phyloP scores from a whole-genome alignment of 257 asterid genomes.

The Ilex aquifolium region DNA sequence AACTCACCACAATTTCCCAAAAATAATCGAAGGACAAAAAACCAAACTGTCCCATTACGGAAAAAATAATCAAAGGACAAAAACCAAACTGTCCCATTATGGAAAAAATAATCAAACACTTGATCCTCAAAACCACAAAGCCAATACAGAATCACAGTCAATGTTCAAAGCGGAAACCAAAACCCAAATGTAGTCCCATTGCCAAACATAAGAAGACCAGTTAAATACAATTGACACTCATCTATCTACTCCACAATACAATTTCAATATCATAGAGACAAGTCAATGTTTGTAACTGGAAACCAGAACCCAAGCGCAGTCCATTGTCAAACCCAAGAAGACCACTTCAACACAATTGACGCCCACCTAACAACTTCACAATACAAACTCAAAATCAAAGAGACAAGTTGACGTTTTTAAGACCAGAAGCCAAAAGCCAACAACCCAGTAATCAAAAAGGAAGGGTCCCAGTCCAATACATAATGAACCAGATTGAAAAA shows the following conservation, averaged over 20 bases:
- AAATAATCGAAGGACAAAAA: constrained; percentile 9
- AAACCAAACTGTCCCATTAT: too few species aligned
- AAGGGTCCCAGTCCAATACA: constrained; percentile 7
- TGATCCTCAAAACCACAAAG: too few species aligned
- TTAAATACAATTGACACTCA: background rate
- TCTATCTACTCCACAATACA: background rate
- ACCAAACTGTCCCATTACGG: background rate
- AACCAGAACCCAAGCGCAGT: background rate
- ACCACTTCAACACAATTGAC: constrained; percentile 7
- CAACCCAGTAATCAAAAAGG: constrained; percentile 11
- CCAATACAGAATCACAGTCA: background rate
- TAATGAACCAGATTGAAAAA: constrained; percentile 10
- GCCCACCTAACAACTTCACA: constrained; percentile 2
- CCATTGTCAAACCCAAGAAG: constrained; percentile 7
- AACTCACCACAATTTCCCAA: constrained; percentile 1
- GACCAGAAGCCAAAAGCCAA: constrained; percentile 10
- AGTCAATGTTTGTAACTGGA: background rate
- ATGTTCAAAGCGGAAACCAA: background rate
- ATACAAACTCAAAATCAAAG: background rate
- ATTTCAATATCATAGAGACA: background rate
- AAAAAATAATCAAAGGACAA: too few species aligned
- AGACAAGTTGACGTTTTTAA: background rate
- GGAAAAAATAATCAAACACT: too few species aligned
- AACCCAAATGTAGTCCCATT: background rate
- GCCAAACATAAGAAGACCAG: background rate